Conservation (phyloP, 2,329 filamentous ascomycete species). For the Graphiopsis chlorocephala region DNA sequence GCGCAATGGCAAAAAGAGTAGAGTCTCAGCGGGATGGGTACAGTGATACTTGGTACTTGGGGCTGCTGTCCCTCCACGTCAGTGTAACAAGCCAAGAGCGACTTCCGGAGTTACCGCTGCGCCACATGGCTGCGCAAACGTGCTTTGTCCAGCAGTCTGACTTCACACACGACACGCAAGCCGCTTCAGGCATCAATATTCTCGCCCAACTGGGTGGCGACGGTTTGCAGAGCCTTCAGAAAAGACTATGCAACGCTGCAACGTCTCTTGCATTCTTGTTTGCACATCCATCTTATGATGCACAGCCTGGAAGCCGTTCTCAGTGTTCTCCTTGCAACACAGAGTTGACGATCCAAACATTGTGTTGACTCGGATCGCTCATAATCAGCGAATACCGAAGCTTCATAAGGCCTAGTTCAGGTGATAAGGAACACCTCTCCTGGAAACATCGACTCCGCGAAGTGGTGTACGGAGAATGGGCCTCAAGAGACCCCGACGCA, state of each 20-base stretch:
- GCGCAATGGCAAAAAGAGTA: conserved; percentile 14
- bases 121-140: background rate
- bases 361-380: too few relatives aligned
- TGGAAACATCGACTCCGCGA: too few relatives aligned
- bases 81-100: conserved; percentile 10
- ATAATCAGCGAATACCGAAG: background rate
- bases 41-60: background rate
- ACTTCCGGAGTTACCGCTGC: conserved; percentile 1
- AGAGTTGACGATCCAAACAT: background rate
- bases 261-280: background rate
- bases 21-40: background rate
- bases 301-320: too few relatives aligned
- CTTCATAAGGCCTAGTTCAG: background rate
- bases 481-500: too few relatives aligned
- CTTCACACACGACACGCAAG: conserved; percentile 10
- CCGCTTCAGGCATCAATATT: conserved; percentile 12
- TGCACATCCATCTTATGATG: background rate
- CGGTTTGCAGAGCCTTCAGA: background rate
- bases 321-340: background rate
- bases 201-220: background rate
- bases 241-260: background rate
- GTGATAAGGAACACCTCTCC: background rate
- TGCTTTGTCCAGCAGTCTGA: background rate
- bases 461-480: too few relatives aligned
- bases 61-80: conserved; percentile 4